These are phyloP conservation scores for Trichoderma semiorbis DNA, from an alignment of 2,329 filamentous ascomycete genomes.

Conservation along the genomic window DNA sequence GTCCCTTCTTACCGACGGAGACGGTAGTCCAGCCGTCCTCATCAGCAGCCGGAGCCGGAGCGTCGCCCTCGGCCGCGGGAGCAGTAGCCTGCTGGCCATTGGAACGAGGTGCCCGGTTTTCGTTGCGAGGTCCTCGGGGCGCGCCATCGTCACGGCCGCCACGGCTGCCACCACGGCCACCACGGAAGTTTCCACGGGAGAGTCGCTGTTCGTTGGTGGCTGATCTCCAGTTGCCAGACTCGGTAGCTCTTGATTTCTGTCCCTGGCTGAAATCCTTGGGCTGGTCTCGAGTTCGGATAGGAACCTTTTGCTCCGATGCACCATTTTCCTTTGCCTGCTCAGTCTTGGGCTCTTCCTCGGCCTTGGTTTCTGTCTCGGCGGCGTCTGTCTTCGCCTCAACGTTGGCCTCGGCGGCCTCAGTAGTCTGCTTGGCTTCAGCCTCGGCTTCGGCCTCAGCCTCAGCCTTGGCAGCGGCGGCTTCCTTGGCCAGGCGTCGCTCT, in stretches of 20 bases:
- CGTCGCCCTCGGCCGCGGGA: conserved; percentile 33
- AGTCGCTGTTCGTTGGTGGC: conserved; percentile 47
- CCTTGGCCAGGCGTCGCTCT: conserved; percentile 61
- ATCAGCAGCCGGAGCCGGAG: conserved; percentile 46
- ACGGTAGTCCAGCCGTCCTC: conserved; percentile 65
- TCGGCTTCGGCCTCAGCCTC: conserved; percentile 43
- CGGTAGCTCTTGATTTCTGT: conserved; percentile 52
- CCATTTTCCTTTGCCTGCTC: conserved; percentile 31
- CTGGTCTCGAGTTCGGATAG: conserved; percentile 41
- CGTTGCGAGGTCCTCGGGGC: conserved; percentile 42
- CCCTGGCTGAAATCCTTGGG: conserved; percentile 44
- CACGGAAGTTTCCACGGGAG: conserved; percentile 43
- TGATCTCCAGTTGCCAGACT: conserved; percentile 60
- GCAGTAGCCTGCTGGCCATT: conserved; percentile 42
- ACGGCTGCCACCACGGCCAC: conserved; percentile 37
- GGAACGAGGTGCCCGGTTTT: conserved; percentile 45
- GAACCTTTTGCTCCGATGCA: conserved; percentile 48
- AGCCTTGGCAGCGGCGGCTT: conserved; percentile 50
- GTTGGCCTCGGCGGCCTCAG: conserved; percentile 32
- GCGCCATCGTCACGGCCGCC: conserved; percentile 43
- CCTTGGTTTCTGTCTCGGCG: conserved; percentile 31
- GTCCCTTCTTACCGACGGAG: conserved; percentile 35
- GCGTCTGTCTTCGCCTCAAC: conserved; percentile 32
- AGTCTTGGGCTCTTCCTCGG: conserved; percentile 32
- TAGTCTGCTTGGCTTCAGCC: conserved; percentile 32